Evolutionary conservation across 768 basidiomycete species (phyloP), one percentile per base, ranked within the genome.

Genomic region (Leucocoprinus birnbaumii): DNA sequence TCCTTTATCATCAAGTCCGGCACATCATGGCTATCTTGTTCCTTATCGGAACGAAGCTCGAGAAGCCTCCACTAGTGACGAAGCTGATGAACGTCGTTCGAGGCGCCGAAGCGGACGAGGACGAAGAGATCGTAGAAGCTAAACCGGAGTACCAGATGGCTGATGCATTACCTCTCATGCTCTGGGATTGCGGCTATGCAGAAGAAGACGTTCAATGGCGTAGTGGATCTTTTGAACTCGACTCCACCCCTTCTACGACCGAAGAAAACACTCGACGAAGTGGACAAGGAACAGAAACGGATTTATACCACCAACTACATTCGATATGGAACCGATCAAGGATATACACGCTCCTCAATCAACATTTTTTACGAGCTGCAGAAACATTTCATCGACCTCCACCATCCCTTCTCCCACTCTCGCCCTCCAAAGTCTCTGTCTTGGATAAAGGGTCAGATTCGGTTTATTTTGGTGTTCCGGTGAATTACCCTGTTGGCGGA

Each of bases 101-200:
- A 38, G 75, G 68, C n/a, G 70, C 66, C 16, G 74, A 80, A 35
- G 7, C 34, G 56, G 64, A 64, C 5, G 62, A 71, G 24, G 51
- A 21, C 9, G 14, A 19, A 27, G 69, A 80, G 35, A 66, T 85
- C 14, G 79, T 93, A 24, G 76, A 82, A 54, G 68, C 80, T 48
- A 95, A 94, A 66, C 96, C 96, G 2, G 82, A 84, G 46, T 98
- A 98, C 66, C 86, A 89, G 61, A 98, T 98, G 91, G 94, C 94
- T 6, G 89, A 95, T 60, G 87, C 83, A 1, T 76, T 97, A 0
- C 95, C 96, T 1, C 81, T 99, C 37, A 80, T 98, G 70, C 82
- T 98, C 13, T 96, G 94, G 89, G 86, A 91, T 22, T 95, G 94
- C 64, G 83, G 76, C 1, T 98, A 92, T 68, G 71, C 77, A 27